Conservation (phyloP, 2,329 filamentous ascomycete species). For the Cladosporium sp. region DNA sequence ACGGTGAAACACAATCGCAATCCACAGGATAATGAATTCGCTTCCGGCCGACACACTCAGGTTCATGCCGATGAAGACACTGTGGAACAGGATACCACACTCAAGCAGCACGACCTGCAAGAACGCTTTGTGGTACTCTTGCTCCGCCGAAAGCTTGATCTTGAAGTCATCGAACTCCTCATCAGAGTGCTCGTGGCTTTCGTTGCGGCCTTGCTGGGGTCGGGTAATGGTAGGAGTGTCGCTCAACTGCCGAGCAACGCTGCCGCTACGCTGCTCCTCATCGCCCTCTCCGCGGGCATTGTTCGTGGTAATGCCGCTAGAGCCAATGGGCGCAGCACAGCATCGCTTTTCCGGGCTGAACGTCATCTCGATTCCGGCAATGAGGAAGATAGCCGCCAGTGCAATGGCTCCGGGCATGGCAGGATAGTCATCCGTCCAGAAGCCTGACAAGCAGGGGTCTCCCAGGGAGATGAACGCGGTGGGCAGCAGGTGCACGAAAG, state of each 20-base stretch:
- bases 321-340: slow-evolving; percentile 2
- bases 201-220: background rate
- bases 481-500: slow-evolving; percentile 52
- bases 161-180: slow-evolving; percentile 17
- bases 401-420: slow-evolving; percentile 74
- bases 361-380: slow-evolving; percentile 47
- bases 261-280: background rate
- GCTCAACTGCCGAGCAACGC: background rate
- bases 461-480: slow-evolving; percentile 55
- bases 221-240: background rate
- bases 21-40: slow-evolving; percentile 56
- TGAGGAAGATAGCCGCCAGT: slow-evolving; percentile 48
- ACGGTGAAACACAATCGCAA: slow-evolving; percentile 62
- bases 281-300: background rate
- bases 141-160: slow-evolving; percentile 12
- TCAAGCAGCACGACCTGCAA: slow-evolving; percentile 66
- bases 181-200: slow-evolving; percentile 2
- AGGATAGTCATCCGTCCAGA: slow-evolving; percentile 69
- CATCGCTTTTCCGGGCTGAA: slow-evolving; percentile 18
- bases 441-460: slow-evolving; percentile 60
- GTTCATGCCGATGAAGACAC: slow-evolving; percentile 65
- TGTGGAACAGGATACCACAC: slow-evolving; percentile 69
- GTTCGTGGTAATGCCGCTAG: background rate
- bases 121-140: slow-evolving; percentile 54
- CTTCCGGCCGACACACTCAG: slow-evolving; percentile 57